phyloP scores from a whole-genome alignment of 2,329 filamentous ascomycete species.

The Fusarium coicis region DNA sequence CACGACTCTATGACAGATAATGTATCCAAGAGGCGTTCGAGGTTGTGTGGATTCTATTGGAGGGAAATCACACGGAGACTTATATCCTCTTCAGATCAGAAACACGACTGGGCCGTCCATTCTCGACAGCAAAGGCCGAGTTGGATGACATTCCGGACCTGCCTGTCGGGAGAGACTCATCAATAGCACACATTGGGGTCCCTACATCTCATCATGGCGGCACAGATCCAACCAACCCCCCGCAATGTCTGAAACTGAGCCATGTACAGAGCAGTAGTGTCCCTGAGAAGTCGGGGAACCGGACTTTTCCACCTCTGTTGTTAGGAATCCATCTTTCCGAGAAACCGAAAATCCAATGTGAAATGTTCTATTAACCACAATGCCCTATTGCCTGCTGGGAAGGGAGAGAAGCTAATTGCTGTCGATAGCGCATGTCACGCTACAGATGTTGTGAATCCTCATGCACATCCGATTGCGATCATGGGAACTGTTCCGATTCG shows the following conservation, averaged over 20 bases:
- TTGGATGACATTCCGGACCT: conserved; percentile 11
- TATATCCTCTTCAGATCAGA: background rate
- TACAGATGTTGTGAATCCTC: conserved; percentile 21
- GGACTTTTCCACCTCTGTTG: conserved; percentile 4
- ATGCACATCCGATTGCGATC: conserved; percentile 24
- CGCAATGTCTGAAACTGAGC: conserved; percentile 33
- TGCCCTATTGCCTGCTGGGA: background rate
- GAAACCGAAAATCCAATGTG: conserved; percentile 11
- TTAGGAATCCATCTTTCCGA: conserved; percentile 2
- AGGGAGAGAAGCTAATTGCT: background rate
- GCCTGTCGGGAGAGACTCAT: conserved; percentile 8
- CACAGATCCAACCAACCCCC: conserved; percentile 22
- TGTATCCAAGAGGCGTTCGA: background rate
- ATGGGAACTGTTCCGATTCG: conserved; percentile 43
- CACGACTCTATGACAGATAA: background rate
- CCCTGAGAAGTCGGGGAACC: conserved; percentile 2
- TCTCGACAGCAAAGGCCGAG: background rate
- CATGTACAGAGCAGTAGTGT: conserved; percentile 16
- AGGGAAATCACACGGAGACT: background rate
- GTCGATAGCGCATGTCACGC: conserved; percentile 13
- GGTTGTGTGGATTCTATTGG: background rate
- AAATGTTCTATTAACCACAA: background rate
- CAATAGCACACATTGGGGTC: conserved; percentile 22
- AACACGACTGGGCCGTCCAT: background rate
- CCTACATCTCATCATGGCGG: conserved; percentile 9